These are phyloP conservation scores for Exophiala spinifera DNA, from an alignment of 2,329 filamentous ascomycete genomes.

Conservation along the genomic window DNA sequence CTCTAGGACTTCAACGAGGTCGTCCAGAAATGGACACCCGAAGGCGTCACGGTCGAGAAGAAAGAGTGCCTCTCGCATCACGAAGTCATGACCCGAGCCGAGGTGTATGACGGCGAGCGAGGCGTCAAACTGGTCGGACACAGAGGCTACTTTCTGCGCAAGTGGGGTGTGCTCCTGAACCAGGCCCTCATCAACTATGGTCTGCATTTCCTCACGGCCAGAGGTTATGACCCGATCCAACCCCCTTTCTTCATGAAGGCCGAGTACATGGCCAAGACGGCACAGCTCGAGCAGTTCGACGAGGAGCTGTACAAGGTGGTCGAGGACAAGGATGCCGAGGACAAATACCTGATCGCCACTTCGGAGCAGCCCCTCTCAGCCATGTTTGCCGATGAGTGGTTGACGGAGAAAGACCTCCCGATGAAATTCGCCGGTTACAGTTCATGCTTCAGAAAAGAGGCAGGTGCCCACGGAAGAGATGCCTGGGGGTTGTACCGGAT, in stretches of 20 bases:
- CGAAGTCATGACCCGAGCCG: constrained; percentile 81
- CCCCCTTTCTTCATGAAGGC: constrained; percentile 93
- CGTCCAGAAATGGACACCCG: constrained; percentile 75
- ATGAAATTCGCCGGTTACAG: constrained; percentile 91
- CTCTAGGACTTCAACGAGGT: constrained; percentile 71
- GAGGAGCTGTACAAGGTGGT: constrained; percentile 96
- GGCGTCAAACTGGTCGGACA: constrained; percentile 94
- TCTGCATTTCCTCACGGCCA: constrained; percentile 77
- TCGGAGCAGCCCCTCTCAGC: constrained; percentile 94
- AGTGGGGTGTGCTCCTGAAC: constrained; percentile 87
- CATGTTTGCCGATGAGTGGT: constrained; percentile 90
- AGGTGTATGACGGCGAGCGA: constrained; percentile 89
- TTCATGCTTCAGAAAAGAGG: constrained; percentile 94
- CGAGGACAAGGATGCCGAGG: constrained; percentile 78
- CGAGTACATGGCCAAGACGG: constrained; percentile 96
- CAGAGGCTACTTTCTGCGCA: constrained; percentile 86
- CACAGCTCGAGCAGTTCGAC: constrained; percentile 94
- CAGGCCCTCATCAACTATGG: constrained; percentile 94
- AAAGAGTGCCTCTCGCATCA: constrained; percentile 82
- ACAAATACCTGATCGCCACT: constrained; percentile 81
- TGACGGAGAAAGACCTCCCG: constrained; percentile 77
- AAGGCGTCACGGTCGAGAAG: constrained; percentile 71
- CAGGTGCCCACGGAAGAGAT: constrained; percentile 85
- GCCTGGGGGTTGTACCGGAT: constrained; percentile 98
- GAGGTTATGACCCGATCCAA: constrained; percentile 78